Evolutionary conservation across 2,329 filamentous ascomycete genomes (phyloP).

Genomic region (Lachnellula arida): DNA sequence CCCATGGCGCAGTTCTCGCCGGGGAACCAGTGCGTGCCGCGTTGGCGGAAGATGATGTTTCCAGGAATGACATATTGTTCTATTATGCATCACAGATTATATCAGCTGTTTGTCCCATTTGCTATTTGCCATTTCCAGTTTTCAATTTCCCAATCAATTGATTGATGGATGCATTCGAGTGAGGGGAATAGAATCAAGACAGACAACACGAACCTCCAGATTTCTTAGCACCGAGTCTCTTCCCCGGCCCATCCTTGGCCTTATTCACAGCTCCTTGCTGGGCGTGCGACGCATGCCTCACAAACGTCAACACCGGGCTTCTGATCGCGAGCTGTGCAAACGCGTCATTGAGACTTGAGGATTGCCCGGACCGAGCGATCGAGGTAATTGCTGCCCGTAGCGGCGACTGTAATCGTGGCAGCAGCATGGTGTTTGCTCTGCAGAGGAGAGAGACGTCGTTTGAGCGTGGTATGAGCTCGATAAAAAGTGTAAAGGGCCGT

Average conservation of each 20-base stretch:
- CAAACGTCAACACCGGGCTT: slow-evolving; percentile 17
- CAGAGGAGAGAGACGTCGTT: slow-evolving; percentile 18
- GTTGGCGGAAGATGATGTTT: slow-evolving; percentile 97
- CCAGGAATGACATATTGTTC: slow-evolving; percentile 91
- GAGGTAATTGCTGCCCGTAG: slow-evolving; percentile 36
- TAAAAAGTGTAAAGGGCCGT: not conserved
- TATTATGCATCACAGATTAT: slow-evolving; percentile 33
- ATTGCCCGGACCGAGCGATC: slow-evolving; percentile 21
- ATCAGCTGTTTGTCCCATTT: not conserved
- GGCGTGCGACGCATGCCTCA: slow-evolving; percentile 40
- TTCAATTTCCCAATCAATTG: too few species aligned
- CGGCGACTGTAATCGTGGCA: slow-evolving; percentile 42
- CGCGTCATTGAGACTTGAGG: slow-evolving; percentile 26
- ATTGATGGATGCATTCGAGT: too few species aligned
- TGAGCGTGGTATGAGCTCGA: slow-evolving; percentile 8
- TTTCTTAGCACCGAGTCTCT: slow-evolving; percentile 93
- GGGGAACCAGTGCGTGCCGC: slow-evolving; percentile 89
- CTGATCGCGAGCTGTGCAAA: slow-evolving; percentile 26
- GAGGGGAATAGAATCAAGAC: not conserved
- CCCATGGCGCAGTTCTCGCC: slow-evolving; percentile 96
- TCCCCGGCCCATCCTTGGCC: slow-evolving; percentile 66
- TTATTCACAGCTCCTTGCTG: slow-evolving; percentile 67
- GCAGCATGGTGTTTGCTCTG: slow-evolving; percentile 34
- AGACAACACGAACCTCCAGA: slow-evolving; percentile 54
- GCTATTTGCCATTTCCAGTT: not conserved